phyloP scores from a whole-genome alignment of 2,329 filamentous ascomycete species.

The Xylaria polymorpha region DNA sequence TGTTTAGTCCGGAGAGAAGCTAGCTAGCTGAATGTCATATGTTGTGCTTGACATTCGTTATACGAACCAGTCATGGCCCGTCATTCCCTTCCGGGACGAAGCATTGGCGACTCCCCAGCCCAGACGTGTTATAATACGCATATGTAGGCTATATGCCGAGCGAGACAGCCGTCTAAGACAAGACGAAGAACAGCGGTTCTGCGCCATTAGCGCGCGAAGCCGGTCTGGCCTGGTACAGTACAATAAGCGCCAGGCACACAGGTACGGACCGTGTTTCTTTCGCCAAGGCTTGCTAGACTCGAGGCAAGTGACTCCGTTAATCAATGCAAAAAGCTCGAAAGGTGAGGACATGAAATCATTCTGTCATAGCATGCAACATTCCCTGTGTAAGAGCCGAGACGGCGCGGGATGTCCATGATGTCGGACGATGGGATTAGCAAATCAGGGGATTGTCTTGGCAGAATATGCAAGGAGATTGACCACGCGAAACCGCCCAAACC shows the following conservation, averaged over 20 bases:
- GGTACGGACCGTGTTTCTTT: conserved; percentile 28
- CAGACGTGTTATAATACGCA: conserved; percentile 1
- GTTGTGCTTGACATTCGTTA: conserved; percentile 20
- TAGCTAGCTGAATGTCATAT: conserved; percentile 16
- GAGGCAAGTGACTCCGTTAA: conserved; percentile 35
- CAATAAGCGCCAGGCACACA: conserved; percentile 33
- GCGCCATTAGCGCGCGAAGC: conserved; percentile 34
- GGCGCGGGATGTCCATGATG: conserved; percentile 38
- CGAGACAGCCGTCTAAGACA: conserved; percentile 10
- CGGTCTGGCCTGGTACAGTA: conserved; percentile 9
- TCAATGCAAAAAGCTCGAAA: conserved; percentile 40
- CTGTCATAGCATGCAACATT: conserved; percentile 37
- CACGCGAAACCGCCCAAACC: conserved; percentile 36
- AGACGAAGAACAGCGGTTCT: conserved; percentile 8
- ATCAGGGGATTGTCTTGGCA: conserved; percentile 38
- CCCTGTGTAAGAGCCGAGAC: conserved; percentile 28
- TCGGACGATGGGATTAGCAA: conserved; percentile 34
- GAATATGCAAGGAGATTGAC: conserved; percentile 38
- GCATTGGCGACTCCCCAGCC: conserved; percentile 2
- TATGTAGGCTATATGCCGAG: conserved; percentile 18
- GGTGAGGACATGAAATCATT: conserved; percentile 36
- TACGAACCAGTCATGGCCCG: conserved; percentile 23
- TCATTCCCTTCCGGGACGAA: conserved; percentile 9
- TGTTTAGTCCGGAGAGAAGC: conserved; percentile 19
- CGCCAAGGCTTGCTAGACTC: conserved; percentile 27